Evolutionary conservation across 306 rosid genomes (phyloP).

Genomic region (Lotus japonicus): DNA sequence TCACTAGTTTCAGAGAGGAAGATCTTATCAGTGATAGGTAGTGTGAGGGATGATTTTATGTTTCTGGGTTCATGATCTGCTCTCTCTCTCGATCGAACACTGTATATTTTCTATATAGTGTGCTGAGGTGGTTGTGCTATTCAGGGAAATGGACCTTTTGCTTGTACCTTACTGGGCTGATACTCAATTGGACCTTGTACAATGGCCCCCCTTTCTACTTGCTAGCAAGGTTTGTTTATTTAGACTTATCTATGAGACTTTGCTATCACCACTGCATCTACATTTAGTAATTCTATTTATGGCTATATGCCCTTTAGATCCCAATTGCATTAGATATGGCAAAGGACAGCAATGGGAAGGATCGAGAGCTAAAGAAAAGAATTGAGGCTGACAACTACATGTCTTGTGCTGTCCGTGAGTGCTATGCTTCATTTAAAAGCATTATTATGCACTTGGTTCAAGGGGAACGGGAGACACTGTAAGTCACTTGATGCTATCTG

Average conservation of each 20-base stretch:
- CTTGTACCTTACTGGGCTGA: conserved; percentile 99
- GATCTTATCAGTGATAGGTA: conserved; percentile 90
- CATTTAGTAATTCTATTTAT: conserved; percentile 7
- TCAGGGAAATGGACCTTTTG: conserved; percentile 93
- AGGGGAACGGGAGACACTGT: conserved; percentile 68
- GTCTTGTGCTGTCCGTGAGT: conserved; percentile 94
- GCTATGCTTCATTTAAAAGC: conserved; percentile 91
- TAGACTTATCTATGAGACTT: background rate
- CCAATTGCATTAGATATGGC: conserved; percentile 99
- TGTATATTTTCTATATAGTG: background rate
- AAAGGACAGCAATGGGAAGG: conserved; percentile 99
- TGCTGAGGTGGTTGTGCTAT: conserved; percentile 29
- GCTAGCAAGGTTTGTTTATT: conserved; percentile 86
- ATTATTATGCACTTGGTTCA: conserved; percentile 71
- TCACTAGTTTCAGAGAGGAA: conserved; percentile 90
- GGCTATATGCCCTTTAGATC: conserved; percentile 45
- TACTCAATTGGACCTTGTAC: conserved; percentile 74
- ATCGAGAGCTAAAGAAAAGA: conserved; percentile 79
- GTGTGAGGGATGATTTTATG: background rate
- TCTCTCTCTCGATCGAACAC: background rate
- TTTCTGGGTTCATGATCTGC: conserved; percentile 7
- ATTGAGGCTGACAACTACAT: conserved; percentile 66
- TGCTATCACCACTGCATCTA: background rate
- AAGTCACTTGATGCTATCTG: conserved; percentile 31
- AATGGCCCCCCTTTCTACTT: conserved; percentile 99